Evolutionary conservation across 805 yeast species (phyloP).

Genomic region (Alloascoidea africana): DNA sequence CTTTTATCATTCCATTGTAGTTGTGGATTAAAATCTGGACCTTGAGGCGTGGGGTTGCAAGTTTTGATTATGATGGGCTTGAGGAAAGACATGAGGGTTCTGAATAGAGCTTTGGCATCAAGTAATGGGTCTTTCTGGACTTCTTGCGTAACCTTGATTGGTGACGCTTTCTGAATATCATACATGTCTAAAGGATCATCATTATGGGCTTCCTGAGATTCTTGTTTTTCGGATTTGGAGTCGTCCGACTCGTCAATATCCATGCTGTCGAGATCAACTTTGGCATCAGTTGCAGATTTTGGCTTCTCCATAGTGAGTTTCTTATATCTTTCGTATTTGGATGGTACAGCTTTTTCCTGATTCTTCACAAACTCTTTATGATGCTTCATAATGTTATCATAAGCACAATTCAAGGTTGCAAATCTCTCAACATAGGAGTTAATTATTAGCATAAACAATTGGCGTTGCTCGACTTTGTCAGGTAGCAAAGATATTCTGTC

Average conservation of each 20-base stretch:
- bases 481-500: conserved; percentile 77
- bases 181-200: conserved; percentile 18
- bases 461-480: conserved; percentile 69
- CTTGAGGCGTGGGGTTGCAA: conserved; percentile 70
- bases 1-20: conserved; percentile 76
- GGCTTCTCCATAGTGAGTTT: conserved; percentile 5
- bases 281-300: conserved; percentile 6
- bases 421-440: conserved; percentile 82
- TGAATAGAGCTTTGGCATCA: conserved; percentile 77
- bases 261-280: conserved; percentile 5
- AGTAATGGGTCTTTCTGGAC: conserved; percentile 52
- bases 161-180: conserved; percentile 32
- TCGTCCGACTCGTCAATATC: conserved; percentile 5
- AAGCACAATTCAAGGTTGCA: conserved; percentile 56
- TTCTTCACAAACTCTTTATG: conserved; percentile 30
- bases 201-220: conserved; percentile 3
- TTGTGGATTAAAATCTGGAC: conserved; percentile 33
- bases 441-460: conserved; percentile 70
- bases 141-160: conserved; percentile 43
- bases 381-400: conserved; percentile 45
- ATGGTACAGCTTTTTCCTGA: neutral
- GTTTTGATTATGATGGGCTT: conserved; percentile 78
- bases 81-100: conserved; percentile 78
- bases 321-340: conserved; percentile 3
- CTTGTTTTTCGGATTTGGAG: conserved; percentile 4